Evolutionary conservation across 371 early-diverging fungal genomes (phyloP), one percentile per base, ranked within the genome.

Genomic region (Rhizomucor miehei): DNA sequence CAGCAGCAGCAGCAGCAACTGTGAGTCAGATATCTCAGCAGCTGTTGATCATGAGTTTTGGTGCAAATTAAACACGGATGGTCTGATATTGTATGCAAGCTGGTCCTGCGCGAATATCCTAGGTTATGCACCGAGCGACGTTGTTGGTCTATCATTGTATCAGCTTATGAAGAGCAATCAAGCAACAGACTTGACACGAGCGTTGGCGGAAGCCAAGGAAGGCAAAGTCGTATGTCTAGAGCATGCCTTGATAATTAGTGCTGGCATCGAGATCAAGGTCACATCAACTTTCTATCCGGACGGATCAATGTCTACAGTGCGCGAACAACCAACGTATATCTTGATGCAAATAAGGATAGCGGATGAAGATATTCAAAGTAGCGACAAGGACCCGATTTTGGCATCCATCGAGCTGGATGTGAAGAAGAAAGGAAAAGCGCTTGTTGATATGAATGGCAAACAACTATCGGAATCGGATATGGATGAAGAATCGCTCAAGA

Each of bases 41-140:
- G 21, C 50, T n/a, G 25, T 44, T 29, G 63, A 67, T 39, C 45
- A 56, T 17, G 79, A 77, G 48, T 73, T 82, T 17, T 89, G 90
- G 90, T 66, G 73, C 5, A 87, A 84, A 51, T 41, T 88, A 0
- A 79, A 82, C 25, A 48, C 62, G 1, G 83, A 84, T 55, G 90
- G 88, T 0, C 41, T 87, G 14, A 57, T 82, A 24, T 69, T 89
- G 9, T 76, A 78, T 59, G 64, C 65, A 13, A 75, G 79, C 24
- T 61, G 66, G 49, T 64, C 66, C 12, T 73, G 75, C 40, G 60
- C 63, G 4, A 64, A 71, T 38, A 56, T 73, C 9, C 39, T 81
- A 0, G 84, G 83, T 10, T 69, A 63, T n/a, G 59, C 64, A 12
- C 68, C 79, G 6, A 57, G 61, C 12, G 77, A 79, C 1, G 56